Conservation (phyloP, 495 filamentous ascomycete species). For the Margaritispora aquatica region DNA sequence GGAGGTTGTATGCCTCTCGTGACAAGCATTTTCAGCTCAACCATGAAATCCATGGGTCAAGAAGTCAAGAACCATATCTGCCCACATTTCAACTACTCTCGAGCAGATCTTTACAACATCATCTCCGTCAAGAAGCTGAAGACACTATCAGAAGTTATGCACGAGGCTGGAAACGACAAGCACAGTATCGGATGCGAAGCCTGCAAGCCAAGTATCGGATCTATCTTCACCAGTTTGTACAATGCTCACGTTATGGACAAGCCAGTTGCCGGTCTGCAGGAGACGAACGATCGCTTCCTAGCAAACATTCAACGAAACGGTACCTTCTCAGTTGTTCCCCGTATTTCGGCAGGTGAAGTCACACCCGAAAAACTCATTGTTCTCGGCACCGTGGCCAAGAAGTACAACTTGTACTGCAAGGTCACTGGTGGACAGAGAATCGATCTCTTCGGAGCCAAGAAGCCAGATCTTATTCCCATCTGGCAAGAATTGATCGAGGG, state of each 20-base stretch:
- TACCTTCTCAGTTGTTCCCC: slow-evolving; percentile 85
- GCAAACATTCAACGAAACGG: slow-evolving; percentile 94
- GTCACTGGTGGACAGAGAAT: slow-evolving; percentile 95
- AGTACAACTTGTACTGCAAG: slow-evolving; percentile 87
- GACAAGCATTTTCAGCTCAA: slow-evolving; percentile 86
- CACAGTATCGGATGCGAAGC: slow-evolving; percentile 81
- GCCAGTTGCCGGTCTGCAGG: slow-evolving; percentile 72
- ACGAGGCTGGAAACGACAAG: slow-evolving; percentile 65
- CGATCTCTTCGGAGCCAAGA: slow-evolving; percentile 92
- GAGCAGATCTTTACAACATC: slow-evolving; percentile 88
- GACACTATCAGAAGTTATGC: slow-evolving; percentile 78
- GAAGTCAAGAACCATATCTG: slow-evolving; percentile 89
- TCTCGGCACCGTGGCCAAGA: slow-evolving; percentile 83
- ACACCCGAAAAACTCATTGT: slow-evolving; percentile 85
- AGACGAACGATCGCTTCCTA: slow-evolving; percentile 91
- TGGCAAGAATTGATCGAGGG: slow-evolving; percentile 81
- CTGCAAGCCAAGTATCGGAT: slow-evolving; percentile 84
- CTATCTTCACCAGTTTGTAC: slow-evolving; percentile 78
- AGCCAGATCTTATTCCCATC: slow-evolving; percentile 85
- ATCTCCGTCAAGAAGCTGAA: slow-evolving; percentile 75
- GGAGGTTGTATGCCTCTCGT: slow-evolving; percentile 93
- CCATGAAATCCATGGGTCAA: slow-evolving; percentile 84
- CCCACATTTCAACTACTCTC: slow-evolving; percentile 79
- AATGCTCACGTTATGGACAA: slow-evolving; percentile 82
- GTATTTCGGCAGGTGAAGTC: slow-evolving; percentile 84